A percentile compares a stretch with the other conserved stretches of the same genome.
Conservation (phyloP, 225 moss, liverwort and hornwort species). For the Pseudoscleropodium purum region DNA sequence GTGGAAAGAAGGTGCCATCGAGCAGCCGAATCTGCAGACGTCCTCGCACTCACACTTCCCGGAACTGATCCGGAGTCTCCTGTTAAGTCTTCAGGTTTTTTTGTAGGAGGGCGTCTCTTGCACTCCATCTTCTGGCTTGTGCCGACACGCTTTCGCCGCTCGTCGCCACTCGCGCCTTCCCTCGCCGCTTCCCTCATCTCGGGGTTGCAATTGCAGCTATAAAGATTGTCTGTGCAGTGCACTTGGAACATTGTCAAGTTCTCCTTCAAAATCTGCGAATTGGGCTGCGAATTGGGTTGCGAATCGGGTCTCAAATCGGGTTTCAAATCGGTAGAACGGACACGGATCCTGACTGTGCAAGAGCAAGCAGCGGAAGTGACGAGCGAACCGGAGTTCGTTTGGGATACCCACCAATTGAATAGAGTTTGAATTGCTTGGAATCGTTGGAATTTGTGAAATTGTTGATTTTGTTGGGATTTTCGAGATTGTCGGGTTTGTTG, state of each 20-base stretch:
- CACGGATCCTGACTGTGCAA: neutral
- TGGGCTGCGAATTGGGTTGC: no score
- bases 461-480: neutral
- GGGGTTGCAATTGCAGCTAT: neutral
- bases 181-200: neutral
- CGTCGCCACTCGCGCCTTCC: neutral
- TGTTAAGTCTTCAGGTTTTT: no score
- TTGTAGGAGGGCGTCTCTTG: neutral
- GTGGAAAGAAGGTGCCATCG: neutral
- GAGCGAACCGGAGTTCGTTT: neutral
- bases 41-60: neutral
- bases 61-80: neutral
- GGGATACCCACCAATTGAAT: neutral
- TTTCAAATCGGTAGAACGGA: no score
- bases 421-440: neutral
- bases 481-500: neutral
- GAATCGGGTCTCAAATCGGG: neutral
- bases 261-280: neutral
- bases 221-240: neutral
- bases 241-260: no score
- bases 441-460: neutral
- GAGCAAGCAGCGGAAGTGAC: neutral
- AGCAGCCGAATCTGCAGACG: neutral
- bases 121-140: neutral
- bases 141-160: conserved; percentile 1